phyloP scores from a whole-genome alignment of 2,329 filamentous ascomycete species.

The Alternaria triticina region DNA sequence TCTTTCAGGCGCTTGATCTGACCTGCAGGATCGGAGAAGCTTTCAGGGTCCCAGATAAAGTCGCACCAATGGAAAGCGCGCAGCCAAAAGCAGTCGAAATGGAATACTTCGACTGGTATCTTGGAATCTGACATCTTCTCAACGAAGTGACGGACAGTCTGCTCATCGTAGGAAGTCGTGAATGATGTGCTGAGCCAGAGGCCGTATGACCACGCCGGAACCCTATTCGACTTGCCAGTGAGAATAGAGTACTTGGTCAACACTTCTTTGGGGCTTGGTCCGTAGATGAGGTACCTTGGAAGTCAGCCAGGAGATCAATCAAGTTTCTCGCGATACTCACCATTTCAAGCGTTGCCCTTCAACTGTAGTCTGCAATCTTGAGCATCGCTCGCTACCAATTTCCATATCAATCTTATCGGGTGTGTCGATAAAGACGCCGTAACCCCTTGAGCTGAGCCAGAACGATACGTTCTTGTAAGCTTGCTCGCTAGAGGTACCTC shows the following conservation, averaged over 20 bases:
- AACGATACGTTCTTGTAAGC: constrained; percentile 76
- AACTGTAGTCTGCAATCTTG: constrained; percentile 72
- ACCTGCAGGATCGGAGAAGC: constrained; percentile 71
- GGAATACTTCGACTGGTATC: constrained; percentile 73
- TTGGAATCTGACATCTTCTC: constrained; percentile 70
- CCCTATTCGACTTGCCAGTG: constrained; percentile 68
- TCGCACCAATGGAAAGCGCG: constrained; percentile 77
- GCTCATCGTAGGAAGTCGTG: constrained; percentile 74
- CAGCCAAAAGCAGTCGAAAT: constrained; percentile 82
- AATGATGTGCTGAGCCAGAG: constrained; percentile 80
- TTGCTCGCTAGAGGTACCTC: constrained; percentile 71
- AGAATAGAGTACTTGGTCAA: constrained; percentile 70
- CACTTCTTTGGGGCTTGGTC: constrained; percentile 74
- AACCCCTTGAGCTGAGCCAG: constrained; percentile 74
- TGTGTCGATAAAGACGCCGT: constrained; percentile 77
- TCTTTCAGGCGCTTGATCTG: constrained; percentile 70
- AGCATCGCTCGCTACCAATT: constrained; percentile 75
- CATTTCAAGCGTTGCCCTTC: constrained; percentile 74
- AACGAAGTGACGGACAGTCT: constrained; percentile 71
- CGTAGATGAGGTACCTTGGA: constrained; percentile 69
- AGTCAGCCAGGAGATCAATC: neutral
- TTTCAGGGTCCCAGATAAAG: constrained; percentile 71
- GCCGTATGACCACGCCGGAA: constrained; percentile 77
- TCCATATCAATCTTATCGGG: constrained; percentile 74
- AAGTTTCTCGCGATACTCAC: constrained; percentile 15